phyloP scores from a whole-genome alignment of 2,329 filamentous ascomycete species.

The Fusarium buxicola region DNA sequence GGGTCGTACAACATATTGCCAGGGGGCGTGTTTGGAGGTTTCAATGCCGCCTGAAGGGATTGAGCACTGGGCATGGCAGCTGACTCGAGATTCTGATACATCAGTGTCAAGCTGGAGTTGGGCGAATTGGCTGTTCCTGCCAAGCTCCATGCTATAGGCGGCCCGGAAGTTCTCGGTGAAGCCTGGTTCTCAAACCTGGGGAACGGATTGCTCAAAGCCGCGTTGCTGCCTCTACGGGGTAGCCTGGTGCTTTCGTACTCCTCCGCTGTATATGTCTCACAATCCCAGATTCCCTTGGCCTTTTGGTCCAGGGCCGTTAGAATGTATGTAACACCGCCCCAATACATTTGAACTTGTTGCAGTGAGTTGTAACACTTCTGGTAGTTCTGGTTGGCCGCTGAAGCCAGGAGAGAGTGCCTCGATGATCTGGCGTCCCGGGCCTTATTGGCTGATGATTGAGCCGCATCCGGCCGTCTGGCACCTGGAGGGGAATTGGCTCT shows the following conservation, averaged over 20 bases:
- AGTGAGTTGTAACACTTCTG: slow-evolving; percentile 87
- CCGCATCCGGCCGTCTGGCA: slow-evolving; percentile 10
- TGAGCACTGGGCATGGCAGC: slow-evolving; percentile 14
- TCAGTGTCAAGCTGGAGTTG: slow-evolving; percentile 82
- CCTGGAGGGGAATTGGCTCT: slow-evolving; percentile 65
- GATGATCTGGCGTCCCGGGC: slow-evolving; percentile 55
- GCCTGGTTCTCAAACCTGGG: slow-evolving; percentile 58
- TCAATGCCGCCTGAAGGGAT: slow-evolving; percentile 11
- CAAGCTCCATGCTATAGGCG: slow-evolving; percentile 83
- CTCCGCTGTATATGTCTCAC: slow-evolving; percentile 73
- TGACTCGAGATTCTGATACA: slow-evolving; percentile 71
- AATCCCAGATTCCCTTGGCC: slow-evolving; percentile 86
- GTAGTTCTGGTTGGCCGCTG: slow-evolving; percentile 87
- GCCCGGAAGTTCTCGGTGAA: slow-evolving; percentile 60
- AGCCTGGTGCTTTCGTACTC: slow-evolving; percentile 80
- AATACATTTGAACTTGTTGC: slow-evolving; percentile 83
- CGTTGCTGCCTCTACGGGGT: slow-evolving; percentile 57
- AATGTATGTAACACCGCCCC: slow-evolving; percentile 89
- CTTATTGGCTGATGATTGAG: slow-evolving; percentile 10
- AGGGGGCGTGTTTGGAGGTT: slow-evolving; percentile 61
- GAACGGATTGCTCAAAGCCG: slow-evolving; percentile 54
- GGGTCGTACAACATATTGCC: slow-evolving; percentile 72
- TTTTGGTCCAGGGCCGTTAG: slow-evolving; percentile 88
- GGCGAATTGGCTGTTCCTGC: slow-evolving; percentile 89
- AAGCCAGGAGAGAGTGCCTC: slow-evolving; percentile 81